A percentile compares a stretch with the other conserved stretches of the same genome.
phyloP scores from a whole-genome alignment of 2,329 filamentous ascomycete genomes.

The Pseudogymnoascus sp. region DNA sequence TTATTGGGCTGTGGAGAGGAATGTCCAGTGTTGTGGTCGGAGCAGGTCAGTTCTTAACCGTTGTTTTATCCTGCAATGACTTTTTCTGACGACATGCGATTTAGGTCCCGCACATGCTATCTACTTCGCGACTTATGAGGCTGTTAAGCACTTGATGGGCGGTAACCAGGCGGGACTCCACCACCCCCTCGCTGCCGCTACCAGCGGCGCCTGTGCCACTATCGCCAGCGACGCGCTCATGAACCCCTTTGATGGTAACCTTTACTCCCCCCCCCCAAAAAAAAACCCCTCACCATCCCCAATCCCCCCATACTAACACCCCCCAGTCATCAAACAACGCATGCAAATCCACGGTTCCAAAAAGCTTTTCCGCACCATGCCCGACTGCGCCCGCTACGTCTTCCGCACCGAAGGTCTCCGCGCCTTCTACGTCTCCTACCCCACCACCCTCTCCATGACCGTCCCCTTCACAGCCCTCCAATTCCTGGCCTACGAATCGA shows the following conservation, averaged over 20 bases:
- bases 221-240: conserved; percentile 97
- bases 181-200: conserved; percentile 84
- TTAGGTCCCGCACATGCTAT: conserved; percentile 91
- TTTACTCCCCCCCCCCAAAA: neutral
- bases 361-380: conserved; percentile 72
- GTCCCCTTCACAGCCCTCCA: conserved; percentile 95
- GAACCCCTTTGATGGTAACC: conserved; percentile 95
- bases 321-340: conserved; percentile 90
- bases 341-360: conserved; percentile 98
- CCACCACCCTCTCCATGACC: conserved; percentile 96
- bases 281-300: neutral
- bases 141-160: conserved; percentile 91
- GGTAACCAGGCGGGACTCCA: conserved; percentile 82
- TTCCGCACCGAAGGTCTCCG: conserved; percentile 79
- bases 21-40: conserved; percentile 94
- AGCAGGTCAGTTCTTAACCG: conserved; percentile 55
- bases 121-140: conserved; percentile 97
- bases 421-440: conserved; percentile 97
- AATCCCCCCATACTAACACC: neutral
- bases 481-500: conserved; percentile 94
- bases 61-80: neutral
- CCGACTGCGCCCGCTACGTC: conserved; percentile 79
- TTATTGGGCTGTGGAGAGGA: conserved; percentile 66
- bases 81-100: conserved; percentile 20
- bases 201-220: conserved; percentile 88